phyloP scores from a whole-genome alignment of 768 basidiomycete species.

The Suillus plorans region DNA sequence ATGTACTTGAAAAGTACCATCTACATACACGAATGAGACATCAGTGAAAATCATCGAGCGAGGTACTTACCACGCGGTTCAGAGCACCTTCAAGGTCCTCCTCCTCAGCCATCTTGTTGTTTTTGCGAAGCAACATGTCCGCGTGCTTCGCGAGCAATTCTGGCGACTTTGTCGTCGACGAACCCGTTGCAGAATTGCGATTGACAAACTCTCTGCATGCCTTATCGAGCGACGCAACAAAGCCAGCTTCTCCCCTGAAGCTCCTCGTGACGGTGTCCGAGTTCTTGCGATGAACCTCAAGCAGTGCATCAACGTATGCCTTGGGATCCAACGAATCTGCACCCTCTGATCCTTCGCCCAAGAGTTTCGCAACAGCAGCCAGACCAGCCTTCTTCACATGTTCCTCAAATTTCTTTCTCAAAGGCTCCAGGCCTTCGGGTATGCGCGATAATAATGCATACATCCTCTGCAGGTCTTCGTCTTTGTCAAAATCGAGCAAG shows the following conservation, averaged over 20 bases:
- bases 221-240: constrained; percentile 91
- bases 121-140: constrained; percentile 87
- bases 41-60: constrained; percentile 8
- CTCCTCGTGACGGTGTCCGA: constrained; percentile 83
- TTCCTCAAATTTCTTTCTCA: constrained; percentile 90
- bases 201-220: constrained; percentile 97
- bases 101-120: constrained; percentile 93
- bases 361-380: constrained; percentile 73
- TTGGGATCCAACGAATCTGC: constrained; percentile 82
- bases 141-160: constrained; percentile 92
- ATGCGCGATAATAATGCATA: constrained; percentile 91
- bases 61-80: constrained; percentile 75
- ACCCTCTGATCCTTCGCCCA: constrained; percentile 50
- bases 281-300: constrained; percentile 92
- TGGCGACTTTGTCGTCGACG: constrained; percentile 83
- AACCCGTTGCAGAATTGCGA: constrained; percentile 84
- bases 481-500: constrained; percentile 89
- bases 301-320: constrained; percentile 88
- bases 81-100: constrained; percentile 87
- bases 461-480: constrained; percentile 94
- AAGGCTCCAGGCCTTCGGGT: constrained; percentile 84
- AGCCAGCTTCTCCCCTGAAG: constrained; percentile 91
- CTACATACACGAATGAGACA: constrained; percentile 39
- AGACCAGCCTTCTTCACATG: constrained; percentile 92
- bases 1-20: constrained; percentile 98